These are phyloP conservation scores for Cercospora sesami DNA, from an alignment of 2,329 filamentous ascomycete genomes.

Conservation along the genomic window DNA sequence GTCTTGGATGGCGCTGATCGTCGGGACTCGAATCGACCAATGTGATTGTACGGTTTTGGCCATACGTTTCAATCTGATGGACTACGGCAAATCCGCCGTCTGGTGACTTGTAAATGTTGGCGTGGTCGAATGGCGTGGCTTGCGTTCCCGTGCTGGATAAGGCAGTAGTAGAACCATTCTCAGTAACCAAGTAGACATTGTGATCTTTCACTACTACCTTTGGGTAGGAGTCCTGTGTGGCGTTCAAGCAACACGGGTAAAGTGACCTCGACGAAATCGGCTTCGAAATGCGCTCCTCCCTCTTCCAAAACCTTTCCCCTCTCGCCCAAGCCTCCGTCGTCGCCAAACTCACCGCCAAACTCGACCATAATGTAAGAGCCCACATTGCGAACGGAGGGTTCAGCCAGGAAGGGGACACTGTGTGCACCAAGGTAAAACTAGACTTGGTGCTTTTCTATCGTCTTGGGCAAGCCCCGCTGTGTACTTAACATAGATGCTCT, in stretches of 20 bases:
- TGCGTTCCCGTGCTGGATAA: slow-evolving; percentile 6
- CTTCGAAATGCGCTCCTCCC: background rate
- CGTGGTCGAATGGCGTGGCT: background rate
- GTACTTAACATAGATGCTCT: background rate
- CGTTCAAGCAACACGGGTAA: background rate
- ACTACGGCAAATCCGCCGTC: slow-evolving; percentile 10
- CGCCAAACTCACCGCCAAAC: background rate
- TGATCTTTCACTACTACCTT: slow-evolving; percentile 11
- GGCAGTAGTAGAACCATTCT: background rate
- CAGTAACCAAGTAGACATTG: slow-evolving; percentile 12
- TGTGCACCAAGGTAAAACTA: background rate
- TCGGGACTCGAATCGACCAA: slow-evolving; percentile 13
- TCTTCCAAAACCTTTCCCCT: background rate
- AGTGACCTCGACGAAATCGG: background rate
- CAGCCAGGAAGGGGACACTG: background rate
- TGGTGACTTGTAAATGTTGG: slow-evolving; percentile 7
- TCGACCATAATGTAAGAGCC: background rate
- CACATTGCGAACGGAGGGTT: background rate
- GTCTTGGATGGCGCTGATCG: slow-evolving; percentile 11
- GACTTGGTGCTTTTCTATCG: background rate
- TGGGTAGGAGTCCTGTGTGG: background rate
- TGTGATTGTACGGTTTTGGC: slow-evolving; percentile 6
- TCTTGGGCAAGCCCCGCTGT: background rate
- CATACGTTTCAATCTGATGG: slow-evolving; percentile 1
- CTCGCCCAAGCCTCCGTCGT: background rate